Evolutionary conservation across 306 rosid species (phyloP).

Genomic region (Gynostemma pentaphyllum): DNA sequence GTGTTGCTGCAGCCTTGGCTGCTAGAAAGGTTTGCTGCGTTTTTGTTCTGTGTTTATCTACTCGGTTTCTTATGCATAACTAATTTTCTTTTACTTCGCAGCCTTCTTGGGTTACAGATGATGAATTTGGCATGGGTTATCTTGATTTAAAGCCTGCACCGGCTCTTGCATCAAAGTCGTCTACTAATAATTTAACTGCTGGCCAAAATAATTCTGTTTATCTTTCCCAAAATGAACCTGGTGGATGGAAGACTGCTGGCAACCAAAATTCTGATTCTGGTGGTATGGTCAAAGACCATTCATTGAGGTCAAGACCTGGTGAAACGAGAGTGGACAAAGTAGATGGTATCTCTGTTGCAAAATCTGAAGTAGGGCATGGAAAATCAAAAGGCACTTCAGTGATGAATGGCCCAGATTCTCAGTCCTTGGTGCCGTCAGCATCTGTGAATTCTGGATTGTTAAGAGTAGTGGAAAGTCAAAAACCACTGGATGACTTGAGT

Average conservation of each 20-base stretch:
- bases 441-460: conserved; percentile 45
- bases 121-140: conserved; percentile 90
- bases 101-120: conserved; percentile 95
- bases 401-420: conserved; percentile 61
- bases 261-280: conserved; percentile 37
- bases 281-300: conserved; percentile 50
- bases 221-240: conserved; percentile 51
- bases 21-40: conserved; percentile 65
- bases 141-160: conserved; percentile 72
- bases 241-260: conserved; percentile 41
- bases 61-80: conserved; percentile 1
- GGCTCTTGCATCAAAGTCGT: conserved; percentile 47
- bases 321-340: conserved; percentile 55
- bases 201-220: conserved; percentile 35
- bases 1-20: conserved; percentile 94
- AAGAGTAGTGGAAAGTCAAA: conserved; percentile 55
- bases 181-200: conserved; percentile 38
- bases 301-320: conserved; percentile 31
- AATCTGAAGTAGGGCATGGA: conserved; percentile 59
- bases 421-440: conserved; percentile 34
- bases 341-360: conserved; percentile 32
- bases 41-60: neutral
- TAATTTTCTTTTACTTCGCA: conserved; percentile 23
- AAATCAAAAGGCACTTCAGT: conserved; percentile 48
- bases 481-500: conserved; percentile 52